Percentiles rank a stretch among this genome's conserved stretches.
Conservation (phyloP, 306 rosid species). For the Biancaea sappan region DNA sequence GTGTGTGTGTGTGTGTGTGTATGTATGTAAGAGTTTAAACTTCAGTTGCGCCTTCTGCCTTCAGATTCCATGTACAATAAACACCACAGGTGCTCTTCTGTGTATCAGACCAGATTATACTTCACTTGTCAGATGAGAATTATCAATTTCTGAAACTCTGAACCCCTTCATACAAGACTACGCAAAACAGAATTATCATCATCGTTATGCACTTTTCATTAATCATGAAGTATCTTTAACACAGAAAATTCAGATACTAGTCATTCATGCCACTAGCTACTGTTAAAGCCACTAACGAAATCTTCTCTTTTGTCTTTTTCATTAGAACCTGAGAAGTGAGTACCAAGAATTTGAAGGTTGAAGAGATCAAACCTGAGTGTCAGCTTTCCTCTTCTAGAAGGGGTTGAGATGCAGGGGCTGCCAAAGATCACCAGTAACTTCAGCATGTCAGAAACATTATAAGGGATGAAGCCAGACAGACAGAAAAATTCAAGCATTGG, state of each 20-base stretch:
- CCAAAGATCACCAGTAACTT: constrained; percentile 30
- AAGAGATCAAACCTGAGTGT: constrained; percentile 28
- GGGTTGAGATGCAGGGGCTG: constrained; percentile 59
- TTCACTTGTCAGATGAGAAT: neutral
- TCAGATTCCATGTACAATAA: neutral
- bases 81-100: neutral
- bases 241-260: neutral
- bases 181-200: too few relatives aligned
- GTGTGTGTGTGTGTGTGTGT: too few relatives aligned
- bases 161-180: too few relatives aligned
- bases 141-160: neutral
- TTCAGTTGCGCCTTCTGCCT: neutral
- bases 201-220: too few relatives aligned
- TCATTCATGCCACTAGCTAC: constrained; percentile 19
- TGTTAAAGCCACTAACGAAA: constrained; percentile 23
- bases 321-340: constrained; percentile 25
- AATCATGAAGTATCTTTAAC: neutral
- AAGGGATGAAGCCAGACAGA: constrained; percentile 9
- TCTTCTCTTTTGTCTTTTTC: neutral
- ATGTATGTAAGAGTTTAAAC: neutral
- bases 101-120: neutral
- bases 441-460: constrained; percentile 18
- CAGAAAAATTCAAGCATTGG: neutral
- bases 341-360: constrained; percentile 25
- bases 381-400: constrained; percentile 58